Percentiles rank a stretch among this genome's conserved stretches.
Evolutionary conservation across 306 rosid species (phyloP).

Genomic region (Pyrus betulifolia): DNA sequence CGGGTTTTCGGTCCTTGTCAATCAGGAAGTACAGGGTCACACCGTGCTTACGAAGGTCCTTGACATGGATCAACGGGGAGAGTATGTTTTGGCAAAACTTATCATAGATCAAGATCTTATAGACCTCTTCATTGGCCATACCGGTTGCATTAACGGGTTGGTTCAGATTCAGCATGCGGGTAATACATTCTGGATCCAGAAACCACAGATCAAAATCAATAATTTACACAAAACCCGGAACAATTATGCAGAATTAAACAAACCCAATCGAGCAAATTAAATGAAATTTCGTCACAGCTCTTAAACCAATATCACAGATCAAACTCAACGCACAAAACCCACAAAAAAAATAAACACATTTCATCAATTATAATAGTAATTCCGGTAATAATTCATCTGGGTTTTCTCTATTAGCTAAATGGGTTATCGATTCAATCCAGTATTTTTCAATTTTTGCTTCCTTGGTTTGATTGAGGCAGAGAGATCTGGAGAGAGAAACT

Average conservation of each 20-base stretch:
- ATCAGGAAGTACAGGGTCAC: conserved; percentile 83
- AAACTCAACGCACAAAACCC: background rate
- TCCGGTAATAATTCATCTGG: background rate
- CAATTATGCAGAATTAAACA: background rate
- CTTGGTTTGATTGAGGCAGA: background rate
- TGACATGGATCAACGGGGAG: conserved; percentile 82
- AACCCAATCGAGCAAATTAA: background rate
- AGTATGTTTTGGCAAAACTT: conserved; percentile 78
- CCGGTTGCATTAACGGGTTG: conserved; percentile 66
- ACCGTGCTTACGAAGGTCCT: conserved; percentile 92
- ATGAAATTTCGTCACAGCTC: background rate
- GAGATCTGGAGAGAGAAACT: background rate
- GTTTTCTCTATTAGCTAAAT: background rate
- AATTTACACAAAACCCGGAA: background rate
- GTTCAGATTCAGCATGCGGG: conserved; percentile 88
- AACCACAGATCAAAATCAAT: conserved; percentile 21
- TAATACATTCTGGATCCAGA: conserved; percentile 64
- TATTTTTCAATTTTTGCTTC: background rate
- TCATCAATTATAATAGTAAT: background rate
- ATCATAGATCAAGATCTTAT: conserved; percentile 87
- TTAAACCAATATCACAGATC: background rate
- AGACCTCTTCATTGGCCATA: conserved; percentile 79
- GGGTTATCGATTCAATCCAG: background rate
- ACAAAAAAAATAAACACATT: background rate
- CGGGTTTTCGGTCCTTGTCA: conserved; percentile 89